Evolutionary conservation across 116 monocot species (phyloP).

Genomic region (Papilionanthe hybrid): DNA sequence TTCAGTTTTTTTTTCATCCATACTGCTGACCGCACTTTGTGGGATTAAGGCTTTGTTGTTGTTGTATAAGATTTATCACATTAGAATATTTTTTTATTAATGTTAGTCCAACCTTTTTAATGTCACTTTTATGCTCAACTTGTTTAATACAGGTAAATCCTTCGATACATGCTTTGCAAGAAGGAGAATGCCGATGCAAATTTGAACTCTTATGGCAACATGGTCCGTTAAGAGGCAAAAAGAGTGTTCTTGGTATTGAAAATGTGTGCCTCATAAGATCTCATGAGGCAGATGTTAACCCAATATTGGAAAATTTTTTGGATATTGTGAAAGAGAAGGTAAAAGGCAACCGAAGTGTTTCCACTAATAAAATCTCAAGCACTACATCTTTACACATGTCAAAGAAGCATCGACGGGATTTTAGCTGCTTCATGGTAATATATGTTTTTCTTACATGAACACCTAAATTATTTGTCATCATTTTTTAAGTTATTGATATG

Average conservation of each 20-base stretch:
- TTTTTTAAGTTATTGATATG: not conserved
- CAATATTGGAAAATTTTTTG: not conserved
- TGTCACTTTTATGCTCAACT: not conserved
- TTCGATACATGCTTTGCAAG: slow-evolving; percentile 9
- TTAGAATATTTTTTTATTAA: not conserved
- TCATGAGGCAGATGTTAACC: not conserved
- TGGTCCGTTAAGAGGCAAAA: slow-evolving; percentile 3
- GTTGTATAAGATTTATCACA: not conserved
- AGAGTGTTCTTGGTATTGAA: slow-evolving; percentile 6
- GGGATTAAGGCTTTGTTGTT: not conserved
- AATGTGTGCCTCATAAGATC: not conserved
- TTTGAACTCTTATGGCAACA: slow-evolving; percentile 4
- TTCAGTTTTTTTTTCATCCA: too few relatives aligned
- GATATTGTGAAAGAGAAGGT: slow-evolving; percentile 6
- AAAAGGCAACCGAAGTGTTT: not conserved
- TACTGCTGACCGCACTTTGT: too few relatives aligned
- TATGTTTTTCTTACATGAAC: not conserved
- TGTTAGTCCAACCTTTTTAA: not conserved
- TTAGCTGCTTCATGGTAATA: not conserved
- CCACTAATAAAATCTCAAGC: not conserved
- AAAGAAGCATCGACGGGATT: not conserved
- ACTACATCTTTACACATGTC: not conserved
- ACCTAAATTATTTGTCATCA: not conserved
- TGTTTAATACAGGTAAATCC: slow-evolving; percentile 7
- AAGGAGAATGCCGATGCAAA: slow-evolving; percentile 5